Evolutionary conservation across 352 stramenopile genomes (phyloP).

Genomic region (Phytophthora megakarya): DNA sequence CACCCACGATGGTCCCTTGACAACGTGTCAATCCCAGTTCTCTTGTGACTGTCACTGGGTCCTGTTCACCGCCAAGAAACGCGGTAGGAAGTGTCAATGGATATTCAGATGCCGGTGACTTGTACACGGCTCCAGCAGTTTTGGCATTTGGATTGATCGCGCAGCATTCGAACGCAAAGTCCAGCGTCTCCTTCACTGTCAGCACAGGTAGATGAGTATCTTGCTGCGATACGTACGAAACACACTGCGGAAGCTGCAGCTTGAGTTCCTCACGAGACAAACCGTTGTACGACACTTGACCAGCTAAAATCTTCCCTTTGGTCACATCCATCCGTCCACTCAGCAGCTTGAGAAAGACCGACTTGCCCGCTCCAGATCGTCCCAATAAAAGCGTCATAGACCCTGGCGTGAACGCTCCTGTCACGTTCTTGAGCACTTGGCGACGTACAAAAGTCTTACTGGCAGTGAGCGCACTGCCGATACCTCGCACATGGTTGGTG

Average conservation of each 20-base stretch:
- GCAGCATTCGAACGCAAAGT: conserved; percentile 91
- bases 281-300: conserved; percentile 55
- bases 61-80: conserved; percentile 45
- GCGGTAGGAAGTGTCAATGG: conserved; percentile 32
- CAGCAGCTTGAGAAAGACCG: conserved; percentile 50
- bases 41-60: conserved; percentile 28
- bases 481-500: conserved; percentile 50
- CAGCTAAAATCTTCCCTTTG: conserved; percentile 30
- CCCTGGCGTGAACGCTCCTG: conserved; percentile 42
- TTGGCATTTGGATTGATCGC: conserved; percentile 33
- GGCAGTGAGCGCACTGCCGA: conserved; percentile 36
- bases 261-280: conserved; percentile 32
- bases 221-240: conserved; percentile 53
- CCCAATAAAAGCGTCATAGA: conserved; percentile 61
- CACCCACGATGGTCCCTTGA: conserved; percentile 61
- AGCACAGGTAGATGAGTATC: conserved; percentile 86
- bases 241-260: conserved; percentile 45
- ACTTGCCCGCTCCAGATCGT: conserved; percentile 54
- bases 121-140: conserved; percentile 23
- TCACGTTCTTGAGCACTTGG: conserved; percentile 51
- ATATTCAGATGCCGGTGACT: conserved; percentile 29
- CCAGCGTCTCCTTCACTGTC: conserved; percentile 93
- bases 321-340: conserved; percentile 37
- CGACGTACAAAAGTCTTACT: conserved; percentile 49
- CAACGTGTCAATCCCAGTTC: conserved; percentile 54